Evolutionary conservation across 2,329 filamentous ascomycete genomes (phyloP).

Genomic region (Intubia oerlemansii): DNA sequence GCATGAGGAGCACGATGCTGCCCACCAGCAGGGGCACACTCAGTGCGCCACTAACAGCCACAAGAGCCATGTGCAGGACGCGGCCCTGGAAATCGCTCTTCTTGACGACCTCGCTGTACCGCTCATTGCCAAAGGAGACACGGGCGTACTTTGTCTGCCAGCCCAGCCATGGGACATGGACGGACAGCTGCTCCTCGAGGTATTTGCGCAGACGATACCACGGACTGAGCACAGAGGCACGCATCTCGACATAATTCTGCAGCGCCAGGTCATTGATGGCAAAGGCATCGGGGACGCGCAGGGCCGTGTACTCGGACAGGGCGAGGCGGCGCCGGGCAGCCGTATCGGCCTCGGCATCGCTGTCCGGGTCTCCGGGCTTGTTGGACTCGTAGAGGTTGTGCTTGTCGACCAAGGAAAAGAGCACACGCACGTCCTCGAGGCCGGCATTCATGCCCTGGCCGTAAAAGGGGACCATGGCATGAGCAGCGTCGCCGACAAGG

Average conservation of each 20-base stretch:
- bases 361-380: conserved; percentile 7
- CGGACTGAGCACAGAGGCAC: conserved; percentile 57
- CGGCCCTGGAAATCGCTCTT: conserved; percentile 48
- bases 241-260: conserved; percentile 88
- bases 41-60: conserved; percentile 13
- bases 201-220: conserved; percentile 65
- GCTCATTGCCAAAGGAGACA: conserved; percentile 82
- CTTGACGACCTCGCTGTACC: conserved; percentile 63
- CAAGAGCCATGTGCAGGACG: conserved; percentile 27
- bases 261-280: conserved; percentile 85
- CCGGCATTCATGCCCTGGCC: conserved; percentile 96
- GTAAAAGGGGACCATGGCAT: conserved; percentile 97
- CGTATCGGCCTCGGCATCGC: conserved; percentile 31
- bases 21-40: conserved; percentile 10
- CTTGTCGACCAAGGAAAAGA: conserved; percentile 65
- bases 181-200: conserved; percentile 65
- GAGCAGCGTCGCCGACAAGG: conserved; percentile 81
- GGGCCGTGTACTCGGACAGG: conserved; percentile 51
- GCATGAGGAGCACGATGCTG: conserved; percentile 4
- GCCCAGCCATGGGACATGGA: conserved; percentile 54
- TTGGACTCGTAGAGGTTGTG: conserved; percentile 20
- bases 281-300: conserved; percentile 59
- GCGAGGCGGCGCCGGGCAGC: conserved; percentile 43
- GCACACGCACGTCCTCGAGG: conserved; percentile 75
- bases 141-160: conserved; percentile 87